These are phyloP conservation scores for Raffaelea deltoideospora DNA, from an alignment of 2,329 filamentous ascomycete species.

Conservation along the genomic window DNA sequence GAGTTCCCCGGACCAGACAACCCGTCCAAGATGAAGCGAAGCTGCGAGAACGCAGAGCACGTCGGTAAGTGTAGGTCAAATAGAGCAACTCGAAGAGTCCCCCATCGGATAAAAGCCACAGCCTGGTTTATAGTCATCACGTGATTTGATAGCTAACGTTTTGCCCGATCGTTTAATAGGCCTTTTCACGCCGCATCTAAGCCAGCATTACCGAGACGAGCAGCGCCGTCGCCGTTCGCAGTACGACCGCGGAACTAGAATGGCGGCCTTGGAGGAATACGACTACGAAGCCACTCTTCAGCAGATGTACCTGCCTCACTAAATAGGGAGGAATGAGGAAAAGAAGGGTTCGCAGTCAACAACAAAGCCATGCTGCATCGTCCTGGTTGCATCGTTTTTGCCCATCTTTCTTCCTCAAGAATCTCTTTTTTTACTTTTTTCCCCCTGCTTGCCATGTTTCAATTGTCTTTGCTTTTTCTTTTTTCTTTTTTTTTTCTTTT, in stretches of 20 bases:
- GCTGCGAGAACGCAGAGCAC: constrained; percentile 72
- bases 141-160: neutral
- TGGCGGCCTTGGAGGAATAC: constrained; percentile 51
- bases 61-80: constrained; percentile 42
- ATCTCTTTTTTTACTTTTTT: too few species aligned
- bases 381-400: too few species aligned
- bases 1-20: constrained; percentile 70
- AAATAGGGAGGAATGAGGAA: neutral
- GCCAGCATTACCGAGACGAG: constrained; percentile 58
- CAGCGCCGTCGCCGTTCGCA: constrained; percentile 63
- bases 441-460: too few species aligned
- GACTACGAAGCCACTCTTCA: constrained; percentile 32
- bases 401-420: too few species aligned
- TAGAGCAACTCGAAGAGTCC: too few species aligned
- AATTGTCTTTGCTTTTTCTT: too few species aligned
- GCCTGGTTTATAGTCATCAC: too few species aligned
- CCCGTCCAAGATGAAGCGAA: constrained; percentile 72
- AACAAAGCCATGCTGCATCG: too few species aligned
- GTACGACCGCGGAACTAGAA: constrained; percentile 66
- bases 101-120: too few species aligned
- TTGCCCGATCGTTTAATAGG: constrained; percentile 29
- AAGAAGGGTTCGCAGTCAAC: too few species aligned
- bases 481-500: too few species aligned
- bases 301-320: constrained; percentile 15
- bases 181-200: constrained; percentile 66